Evolutionary conservation across 148 eudicot species (phyloP), one percentile per base, ranked within the genome.

Genomic region (Suaeda aralocaspica): DNA sequence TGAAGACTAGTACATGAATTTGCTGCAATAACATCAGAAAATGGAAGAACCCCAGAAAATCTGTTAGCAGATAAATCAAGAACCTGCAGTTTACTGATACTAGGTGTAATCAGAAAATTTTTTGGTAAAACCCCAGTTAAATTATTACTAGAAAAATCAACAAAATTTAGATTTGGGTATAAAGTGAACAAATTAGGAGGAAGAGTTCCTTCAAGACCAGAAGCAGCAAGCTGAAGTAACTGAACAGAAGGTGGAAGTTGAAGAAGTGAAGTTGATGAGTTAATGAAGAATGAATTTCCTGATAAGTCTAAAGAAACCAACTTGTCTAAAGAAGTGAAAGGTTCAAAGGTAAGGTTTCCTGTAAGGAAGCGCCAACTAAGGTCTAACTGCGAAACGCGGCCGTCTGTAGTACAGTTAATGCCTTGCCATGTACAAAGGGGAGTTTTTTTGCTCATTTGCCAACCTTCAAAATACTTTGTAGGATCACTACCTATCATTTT

Each of bases 401-500:
- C 85, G 0, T 72, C 76, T 33, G 73, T n/a, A 2, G 77, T 83
- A 77, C 98, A 94, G 33, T 79, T 79, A 4, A 94, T 79, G 5
- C 92, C 92, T 60, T 78, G 67, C 97, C 97, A 94, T 11, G 77
- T 77, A 81, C 98, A 94, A 14, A 85, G 75, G 15, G 81, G 81
- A 24, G 73, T 62, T 2, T 69, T 72, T 63, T 72, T 84, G 21
- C 68, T 75, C 31, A 70, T 66, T 45, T 81, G 74, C 98, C 98
- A 94, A 21, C 57, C 72, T 21, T 89, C 80, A 19, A 91, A 45
- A 51, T 80, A 82, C 45, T 77, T 83, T 19, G 79, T 77, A 0
- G 91, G 87, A 69, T 94, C 96, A 18, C 46, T 59, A 7, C 77
- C 77, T 36, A 93, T 79, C 87, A 81, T 83, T 68, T 86, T 90